These are phyloP conservation scores for Emiliania huxleyi DNA, from an alignment of 78 protist species.

Conservation along the genomic window DNA sequence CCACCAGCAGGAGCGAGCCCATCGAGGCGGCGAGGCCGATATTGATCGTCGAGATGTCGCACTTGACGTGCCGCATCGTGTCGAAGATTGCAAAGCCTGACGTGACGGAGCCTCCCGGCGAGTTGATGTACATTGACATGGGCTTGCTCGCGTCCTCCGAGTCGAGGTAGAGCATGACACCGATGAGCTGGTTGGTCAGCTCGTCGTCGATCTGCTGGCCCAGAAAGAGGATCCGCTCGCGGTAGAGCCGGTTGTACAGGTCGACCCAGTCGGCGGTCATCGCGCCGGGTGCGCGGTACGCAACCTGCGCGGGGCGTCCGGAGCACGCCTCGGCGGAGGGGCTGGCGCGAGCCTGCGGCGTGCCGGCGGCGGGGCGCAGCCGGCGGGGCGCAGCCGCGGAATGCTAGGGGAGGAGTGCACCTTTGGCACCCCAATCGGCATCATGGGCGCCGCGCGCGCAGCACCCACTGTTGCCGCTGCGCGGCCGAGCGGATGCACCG, in stretches of 20 bases:
- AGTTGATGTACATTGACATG: conserved; percentile 41
- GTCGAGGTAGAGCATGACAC: conserved; percentile 12
- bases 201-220: conserved; percentile 35
- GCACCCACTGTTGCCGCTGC: too few relatives aligned
- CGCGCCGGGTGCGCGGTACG: background rate
- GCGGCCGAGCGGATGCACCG: too few relatives aligned
- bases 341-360: background rate
- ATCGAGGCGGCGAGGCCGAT: conserved; percentile 44
- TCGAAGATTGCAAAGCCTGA: conserved; percentile 48
- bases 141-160: conserved; percentile 32
- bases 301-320: background rate
- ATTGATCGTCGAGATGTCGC: conserved; percentile 27
- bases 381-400: background rate
- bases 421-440: conserved; percentile 21
- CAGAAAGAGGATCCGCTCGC: conserved; percentile 43
- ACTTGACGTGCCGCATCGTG: conserved; percentile 39
- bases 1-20: conserved; percentile 31
- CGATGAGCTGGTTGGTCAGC: conserved; percentile 31
- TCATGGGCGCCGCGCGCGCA: too few relatives aligned
- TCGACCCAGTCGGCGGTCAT: background rate
- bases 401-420: too few relatives aligned
- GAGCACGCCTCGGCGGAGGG: background rate
- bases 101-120: conserved; percentile 48
- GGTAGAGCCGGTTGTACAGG: conserved; percentile 36
- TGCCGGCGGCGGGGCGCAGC: background rate